Percentiles rank a stretch among this genome's conserved stretches.
Conservation (phyloP, 768 basidiomycete species). For the Obba rivulosa region DNA sequence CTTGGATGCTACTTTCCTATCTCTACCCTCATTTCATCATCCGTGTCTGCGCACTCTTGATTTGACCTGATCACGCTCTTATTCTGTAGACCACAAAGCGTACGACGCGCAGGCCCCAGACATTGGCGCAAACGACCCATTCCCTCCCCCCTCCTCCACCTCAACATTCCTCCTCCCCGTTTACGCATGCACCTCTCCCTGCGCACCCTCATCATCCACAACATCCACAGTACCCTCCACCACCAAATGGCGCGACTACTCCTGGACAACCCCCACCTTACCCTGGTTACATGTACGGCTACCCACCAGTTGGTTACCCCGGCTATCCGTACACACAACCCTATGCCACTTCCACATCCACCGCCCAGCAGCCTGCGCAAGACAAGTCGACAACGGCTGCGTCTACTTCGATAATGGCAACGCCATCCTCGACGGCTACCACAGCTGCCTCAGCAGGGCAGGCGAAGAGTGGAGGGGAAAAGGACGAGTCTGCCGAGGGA, state of each 20-base stretch:
- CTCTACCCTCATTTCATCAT: neutral
- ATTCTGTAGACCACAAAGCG: constrained; percentile 61
- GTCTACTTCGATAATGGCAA: neutral
- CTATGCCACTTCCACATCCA: constrained; percentile 3
- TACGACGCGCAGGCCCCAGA: constrained; percentile 78
- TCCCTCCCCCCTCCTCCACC: constrained; percentile 16
- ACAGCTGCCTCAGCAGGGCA: neutral
- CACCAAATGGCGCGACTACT: constrained; percentile 25
- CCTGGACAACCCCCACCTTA: constrained; percentile 30
- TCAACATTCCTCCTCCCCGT: constrained; percentile 40
- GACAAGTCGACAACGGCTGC: constrained; percentile 4
- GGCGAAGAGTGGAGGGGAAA: constrained; percentile 4
- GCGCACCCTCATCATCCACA: constrained; percentile 18
- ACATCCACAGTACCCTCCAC: constrained; percentile 9
- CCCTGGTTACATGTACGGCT: constrained; percentile 17
- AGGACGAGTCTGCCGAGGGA: constrained; percentile 22
- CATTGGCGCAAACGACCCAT: constrained; percentile 27
- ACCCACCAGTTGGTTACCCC: constrained; percentile 16
- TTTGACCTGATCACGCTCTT: constrained; percentile 1
- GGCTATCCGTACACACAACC: constrained; percentile 13
- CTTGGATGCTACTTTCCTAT: neutral
- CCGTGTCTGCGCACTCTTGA: neutral
- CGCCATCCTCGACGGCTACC: neutral
- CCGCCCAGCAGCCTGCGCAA: constrained; percentile 1
- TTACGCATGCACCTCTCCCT: constrained; percentile 50